Base-by-base conservation (phyloP, 176 grass and related monocot species). In the Luzula sylvatica region DNA sequence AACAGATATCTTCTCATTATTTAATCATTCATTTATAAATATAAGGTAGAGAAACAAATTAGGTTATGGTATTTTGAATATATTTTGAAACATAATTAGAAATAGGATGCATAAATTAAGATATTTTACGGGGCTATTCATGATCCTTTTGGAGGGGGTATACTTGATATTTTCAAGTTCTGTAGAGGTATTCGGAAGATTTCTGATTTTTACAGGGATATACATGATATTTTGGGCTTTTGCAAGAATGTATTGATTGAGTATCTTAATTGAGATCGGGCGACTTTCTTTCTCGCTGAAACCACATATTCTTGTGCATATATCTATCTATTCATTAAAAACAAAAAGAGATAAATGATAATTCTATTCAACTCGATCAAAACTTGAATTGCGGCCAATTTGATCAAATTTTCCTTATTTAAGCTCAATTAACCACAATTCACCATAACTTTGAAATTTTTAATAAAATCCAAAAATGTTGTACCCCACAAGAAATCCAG, bases 221-320 rank as follows among this genome's bases (percentile, higher is more conserved):
- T 45, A 44, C 15, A n/a, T 22, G 3, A 30, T 52, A 21, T 20
- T 45, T 21, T 13, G 23, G 17, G 28, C n/a, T n/a, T n/a, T 55
- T 54, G 20, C 35, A 53, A 55, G 5, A 24, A 61, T 42, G 21
- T n/a, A n/a, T n/a, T n/a, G 15, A 14, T 20, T 2, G 2, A 27
- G 49, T 82, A 93, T 80, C 87, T 93, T 69, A 61, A 93, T 82
- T n/a, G 87, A 81, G 63, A 93, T 82, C 68, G 87, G 76, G 22
- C 81, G 71, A 20, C 81, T 69, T 68, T 93, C 76, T 45, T 55
- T 82, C 78, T 86, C 87, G 71, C 70, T 71, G 9, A 93, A 55
- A 65, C 81, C 81, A 82, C 72, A 73, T 49, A 93, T 35, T 20
- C 45, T 35, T 68, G 87, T 80, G 38, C 55, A 72, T 16, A 53